Base-by-base conservation (phyloP, 352 stramenopile genomes). In the Halophytophthora batemanensis region DNA sequence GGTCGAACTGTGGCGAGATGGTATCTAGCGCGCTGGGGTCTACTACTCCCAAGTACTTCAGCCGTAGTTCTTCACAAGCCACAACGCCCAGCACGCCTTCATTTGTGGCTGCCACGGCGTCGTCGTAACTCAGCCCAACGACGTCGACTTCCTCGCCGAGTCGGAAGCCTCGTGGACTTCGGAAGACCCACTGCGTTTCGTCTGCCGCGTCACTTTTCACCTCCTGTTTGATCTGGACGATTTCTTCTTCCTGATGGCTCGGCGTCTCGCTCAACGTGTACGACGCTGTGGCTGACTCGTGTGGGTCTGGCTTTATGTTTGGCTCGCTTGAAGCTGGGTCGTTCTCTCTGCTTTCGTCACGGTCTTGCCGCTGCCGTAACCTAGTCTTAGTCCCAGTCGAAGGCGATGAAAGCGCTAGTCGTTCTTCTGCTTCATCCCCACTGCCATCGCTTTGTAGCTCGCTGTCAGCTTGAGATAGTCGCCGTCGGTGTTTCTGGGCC, bases 41-140 rank as follows among this genome's bases (percentile, higher is more conserved):
- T 6, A 79, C 44, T 2, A 90, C 71, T 1, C 81, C 83, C 8
- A 94, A 49, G 53, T 80, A 86, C 34, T 87, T 77, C 12, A 94
- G 61, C 19, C 83, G 64, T 23, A 90, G 53, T 28, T 82, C 61
- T 23, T 85, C 64, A 29, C 75, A 87, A 3, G 81, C 83, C n/a
- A 92, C 77, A 18, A 90, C 64, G 17, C 80, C 77, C 4, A 93
- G 58, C 13, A 90, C 69, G 2, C 69, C 72, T 33, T 82, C 65
- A 0, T 65, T 56, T 11, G 55, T 69, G 21, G 74, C 71, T 2
- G 43, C 53, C 33, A 87, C 56, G 18, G 81, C 75, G 33, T 90
- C 70, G 48, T 83, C 77, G 40, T 86, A 92, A 37, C 64, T 77
- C 17, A 88, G 23, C 5, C 40, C 56, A 8, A 43, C 40, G 7